Conservation (phyloP, 768 basidiomycete species). For the Paxillus ammoniavirescens region DNA sequence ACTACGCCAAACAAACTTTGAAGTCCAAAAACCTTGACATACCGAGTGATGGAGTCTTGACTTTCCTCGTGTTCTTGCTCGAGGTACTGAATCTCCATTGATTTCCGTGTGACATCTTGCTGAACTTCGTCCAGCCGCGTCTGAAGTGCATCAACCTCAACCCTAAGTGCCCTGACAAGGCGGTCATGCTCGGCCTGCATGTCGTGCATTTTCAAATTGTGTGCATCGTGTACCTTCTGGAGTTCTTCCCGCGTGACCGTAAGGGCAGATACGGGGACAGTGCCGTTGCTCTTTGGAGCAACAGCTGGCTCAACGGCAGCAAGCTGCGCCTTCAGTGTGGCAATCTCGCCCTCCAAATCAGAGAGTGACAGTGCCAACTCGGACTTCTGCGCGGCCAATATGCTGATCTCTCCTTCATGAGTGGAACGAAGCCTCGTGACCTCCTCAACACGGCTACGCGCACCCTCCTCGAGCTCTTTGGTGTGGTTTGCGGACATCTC, state of each 20-base stretch:
- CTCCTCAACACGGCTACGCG: conserved; percentile 68
- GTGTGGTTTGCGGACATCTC: conserved; percentile 70
- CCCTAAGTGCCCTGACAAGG: conserved; percentile 47
- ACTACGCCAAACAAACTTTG: conserved; percentile 54
- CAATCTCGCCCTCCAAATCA: conserved; percentile 77
- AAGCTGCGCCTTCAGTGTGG: conserved; percentile 57
- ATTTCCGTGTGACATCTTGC: conserved; percentile 62
- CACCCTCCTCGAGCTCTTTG: conserved; percentile 74
- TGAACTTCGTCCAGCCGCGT: conserved; percentile 52
- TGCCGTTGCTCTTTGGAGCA: conserved; percentile 57
- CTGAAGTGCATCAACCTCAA: conserved; percentile 55
- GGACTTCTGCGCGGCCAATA: conserved; percentile 58
- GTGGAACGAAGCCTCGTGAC: conserved; percentile 55
- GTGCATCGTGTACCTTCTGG: conserved; percentile 76
- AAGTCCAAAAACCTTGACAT: conserved; percentile 60
- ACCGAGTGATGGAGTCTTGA: conserved; percentile 76
- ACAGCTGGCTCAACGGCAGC: conserved; percentile 44
- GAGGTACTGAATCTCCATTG: conserved; percentile 79
- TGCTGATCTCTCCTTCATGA: conserved; percentile 61
- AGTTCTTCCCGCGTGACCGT: conserved; percentile 73
- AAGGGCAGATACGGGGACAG: conserved; percentile 34
- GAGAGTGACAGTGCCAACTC: conserved; percentile 61
- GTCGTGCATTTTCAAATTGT: conserved; percentile 78
- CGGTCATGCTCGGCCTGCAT: conserved; percentile 67
- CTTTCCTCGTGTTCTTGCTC: conserved; percentile 79